Conservation (phyloP, 441 rosid genomes). For the Mallotus japonicus region DNA sequence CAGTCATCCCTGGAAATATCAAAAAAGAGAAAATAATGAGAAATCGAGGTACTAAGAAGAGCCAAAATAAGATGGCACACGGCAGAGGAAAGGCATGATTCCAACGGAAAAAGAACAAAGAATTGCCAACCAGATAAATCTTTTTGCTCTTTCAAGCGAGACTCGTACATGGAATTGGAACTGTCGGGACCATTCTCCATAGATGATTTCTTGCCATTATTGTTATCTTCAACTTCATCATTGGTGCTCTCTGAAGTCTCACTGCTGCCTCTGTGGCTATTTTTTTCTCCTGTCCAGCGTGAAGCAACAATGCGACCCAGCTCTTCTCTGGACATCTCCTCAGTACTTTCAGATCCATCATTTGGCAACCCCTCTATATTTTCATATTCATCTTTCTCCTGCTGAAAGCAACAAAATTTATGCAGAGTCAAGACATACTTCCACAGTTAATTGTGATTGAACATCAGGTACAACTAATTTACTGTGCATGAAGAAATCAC, state of each 20-base stretch:
- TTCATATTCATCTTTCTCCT: slow-evolving; percentile 12
- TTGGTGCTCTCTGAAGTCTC: slow-evolving; percentile 9
- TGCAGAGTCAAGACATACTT: not conserved
- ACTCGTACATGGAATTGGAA: slow-evolving; percentile 2
- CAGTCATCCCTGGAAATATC: slow-evolving; percentile 40
- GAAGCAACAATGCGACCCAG: slow-evolving; percentile 91
- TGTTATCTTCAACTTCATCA: slow-evolving; percentile 5
- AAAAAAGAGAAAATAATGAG: slow-evolving; percentile 14
- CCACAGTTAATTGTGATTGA: not conserved
- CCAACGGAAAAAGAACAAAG: not conserved
- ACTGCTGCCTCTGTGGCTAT: not conserved
- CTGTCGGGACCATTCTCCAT: not conserved
- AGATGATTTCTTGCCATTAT: slow-evolving; percentile 15
- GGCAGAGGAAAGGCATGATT: not conserved
- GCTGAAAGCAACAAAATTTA: slow-evolving; percentile 10
- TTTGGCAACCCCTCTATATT: slow-evolving; percentile 1
- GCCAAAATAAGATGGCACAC: not conserved
- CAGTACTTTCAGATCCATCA: slow-evolving; percentile 41
- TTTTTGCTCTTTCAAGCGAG: not conserved
- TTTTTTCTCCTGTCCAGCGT: slow-evolving; percentile 57
- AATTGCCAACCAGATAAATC: slow-evolving; percentile 11
- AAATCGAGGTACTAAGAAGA: not conserved
- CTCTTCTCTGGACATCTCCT: slow-evolving; percentile 55
- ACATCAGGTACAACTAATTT: not conserved
- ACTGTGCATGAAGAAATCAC: not conserved